Evolutionary conservation across 1,139 yeast genomes (phyloP).

Genomic region (Taiozyma onychis): DNA sequence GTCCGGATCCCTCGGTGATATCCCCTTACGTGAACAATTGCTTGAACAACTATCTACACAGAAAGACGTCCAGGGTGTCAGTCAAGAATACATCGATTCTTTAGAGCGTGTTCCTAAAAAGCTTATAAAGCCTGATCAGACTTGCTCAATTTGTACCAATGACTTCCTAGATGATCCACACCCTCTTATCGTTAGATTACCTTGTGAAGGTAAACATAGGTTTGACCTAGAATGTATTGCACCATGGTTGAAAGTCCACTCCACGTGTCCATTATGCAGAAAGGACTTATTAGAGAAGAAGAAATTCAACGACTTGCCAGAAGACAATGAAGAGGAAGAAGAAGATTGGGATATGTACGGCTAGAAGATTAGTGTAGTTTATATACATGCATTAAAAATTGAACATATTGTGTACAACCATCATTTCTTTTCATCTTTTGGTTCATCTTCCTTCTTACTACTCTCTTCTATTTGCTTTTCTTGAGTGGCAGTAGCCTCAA

Average conservation of each 20-base stretch:
- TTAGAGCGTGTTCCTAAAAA: constrained; percentile 62
- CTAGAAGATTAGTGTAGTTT: constrained; percentile 22
- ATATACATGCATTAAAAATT: constrained; percentile 7
- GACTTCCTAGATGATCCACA: constrained; percentile 65
- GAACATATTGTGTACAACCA: background rate
- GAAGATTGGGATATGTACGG: constrained; percentile 74
- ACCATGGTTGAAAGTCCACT: constrained; percentile 78
- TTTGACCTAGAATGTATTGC: constrained; percentile 89
- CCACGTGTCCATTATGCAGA: constrained; percentile 88
- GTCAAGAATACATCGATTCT: constrained; percentile 65
- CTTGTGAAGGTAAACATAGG: constrained; percentile 62
- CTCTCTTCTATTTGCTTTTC: constrained; percentile 8
- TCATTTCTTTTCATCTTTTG: constrained; percentile 4
- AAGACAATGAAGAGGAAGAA: constrained; percentile 58
- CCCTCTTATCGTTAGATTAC: constrained; percentile 76
- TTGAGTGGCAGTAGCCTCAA: constrained; percentile 2
- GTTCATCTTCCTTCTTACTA: constrained; percentile 6
- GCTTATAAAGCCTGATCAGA: constrained; percentile 45
- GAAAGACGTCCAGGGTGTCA: constrained; percentile 46
- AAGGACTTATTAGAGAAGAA: constrained; percentile 55
- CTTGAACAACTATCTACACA: constrained; percentile 24
- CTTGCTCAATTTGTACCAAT: constrained; percentile 83
- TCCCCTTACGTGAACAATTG: constrained; percentile 14
- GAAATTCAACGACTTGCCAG: constrained; percentile 33
- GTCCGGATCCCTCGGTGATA: constrained; percentile 14